These are phyloP conservation scores for Babesia bigemina DNA, from an alignment of 169 alveolate genomes.

Conservation along the genomic window DNA sequence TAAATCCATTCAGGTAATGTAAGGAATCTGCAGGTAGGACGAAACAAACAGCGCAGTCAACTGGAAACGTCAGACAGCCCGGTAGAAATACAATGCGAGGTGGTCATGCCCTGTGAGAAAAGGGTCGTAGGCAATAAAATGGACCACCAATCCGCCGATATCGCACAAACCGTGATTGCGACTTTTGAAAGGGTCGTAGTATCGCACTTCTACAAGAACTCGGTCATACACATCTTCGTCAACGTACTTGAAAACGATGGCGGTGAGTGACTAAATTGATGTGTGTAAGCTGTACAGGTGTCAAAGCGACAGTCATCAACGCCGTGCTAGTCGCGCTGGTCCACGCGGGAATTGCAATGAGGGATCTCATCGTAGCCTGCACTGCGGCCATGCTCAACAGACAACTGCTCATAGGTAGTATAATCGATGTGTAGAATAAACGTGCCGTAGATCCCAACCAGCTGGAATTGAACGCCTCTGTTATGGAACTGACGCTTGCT, in stretches of 20 bases:
- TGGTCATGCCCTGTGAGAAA: constrained; percentile 48
- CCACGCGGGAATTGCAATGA: constrained; percentile 81
- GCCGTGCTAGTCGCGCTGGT: constrained; percentile 75
- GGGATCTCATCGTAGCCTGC: constrained; percentile 72
- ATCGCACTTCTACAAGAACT: constrained; percentile 41
- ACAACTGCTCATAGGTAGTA: constrained; percentile 31
- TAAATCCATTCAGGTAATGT: too few species aligned
- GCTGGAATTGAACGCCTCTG: constrained; percentile 60
- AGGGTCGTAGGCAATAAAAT: constrained; percentile 15
- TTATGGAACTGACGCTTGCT: constrained; percentile 51
- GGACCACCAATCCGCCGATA: constrained; percentile 34
- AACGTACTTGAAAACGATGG: constrained; percentile 70
- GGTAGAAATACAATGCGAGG: constrained; percentile 61
- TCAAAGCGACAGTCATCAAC: constrained; percentile 74
- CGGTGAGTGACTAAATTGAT: constrained; percentile 47
- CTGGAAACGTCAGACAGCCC: constrained; percentile 29
- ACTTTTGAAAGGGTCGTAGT: constrained; percentile 43
- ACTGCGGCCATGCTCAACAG: constrained; percentile 70
- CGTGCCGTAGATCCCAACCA: constrained; percentile 54
- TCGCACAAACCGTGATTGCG: constrained; percentile 36
- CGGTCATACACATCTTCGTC: constrained; percentile 45
- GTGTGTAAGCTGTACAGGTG: constrained; percentile 56
- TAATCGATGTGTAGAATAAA: neutral
- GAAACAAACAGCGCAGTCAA: constrained; percentile 4
- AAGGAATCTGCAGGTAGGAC: constrained; percentile 8